These are phyloP conservation scores for Xylaria sp. DNA, from an alignment of 495 filamentous ascomycete genomes.

Conservation along the genomic window DNA sequence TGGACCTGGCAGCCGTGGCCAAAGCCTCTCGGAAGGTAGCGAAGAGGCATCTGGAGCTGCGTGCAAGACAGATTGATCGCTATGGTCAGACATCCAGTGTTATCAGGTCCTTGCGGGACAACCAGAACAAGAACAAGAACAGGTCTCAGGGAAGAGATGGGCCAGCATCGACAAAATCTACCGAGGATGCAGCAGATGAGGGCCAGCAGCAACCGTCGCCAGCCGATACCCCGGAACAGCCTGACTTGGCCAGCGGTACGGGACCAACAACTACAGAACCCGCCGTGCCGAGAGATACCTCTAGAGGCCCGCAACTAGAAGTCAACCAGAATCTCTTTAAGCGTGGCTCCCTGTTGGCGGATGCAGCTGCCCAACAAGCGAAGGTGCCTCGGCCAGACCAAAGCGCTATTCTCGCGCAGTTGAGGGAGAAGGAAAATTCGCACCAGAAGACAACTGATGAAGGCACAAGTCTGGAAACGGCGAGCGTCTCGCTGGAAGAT, in stretches of 20 bases:
- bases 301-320: background rate
- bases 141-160: conserved; percentile 60
- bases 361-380: conserved; percentile 18
- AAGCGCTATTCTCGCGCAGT: conserved; percentile 47
- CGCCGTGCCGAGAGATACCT: background rate
- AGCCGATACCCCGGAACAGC: background rate
- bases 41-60: conserved; percentile 78
- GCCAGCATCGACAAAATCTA: conserved; percentile 29
- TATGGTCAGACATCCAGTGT: conserved; percentile 81
- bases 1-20: conserved; percentile 81
- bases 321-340: conserved; percentile 20
- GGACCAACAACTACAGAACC: background rate
- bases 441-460: conserved; percentile 23
- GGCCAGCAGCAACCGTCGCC: background rate
- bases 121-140: conserved; percentile 68
- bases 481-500: conserved; percentile 27
- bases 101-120: conserved; percentile 68
- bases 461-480: background rate
- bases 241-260: background rate
- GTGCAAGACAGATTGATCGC: conserved; percentile 76
- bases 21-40: conserved; percentile 80
- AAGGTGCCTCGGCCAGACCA: conserved; percentile 39
- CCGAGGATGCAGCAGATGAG: background rate
- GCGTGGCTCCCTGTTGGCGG: conserved; percentile 15
- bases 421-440: conserved; percentile 34